Evolutionary conservation across 2,329 filamentous ascomycete species (phyloP), one percentile per base, ranked within the genome.

Genomic region (Arthroderma sp.): DNA sequence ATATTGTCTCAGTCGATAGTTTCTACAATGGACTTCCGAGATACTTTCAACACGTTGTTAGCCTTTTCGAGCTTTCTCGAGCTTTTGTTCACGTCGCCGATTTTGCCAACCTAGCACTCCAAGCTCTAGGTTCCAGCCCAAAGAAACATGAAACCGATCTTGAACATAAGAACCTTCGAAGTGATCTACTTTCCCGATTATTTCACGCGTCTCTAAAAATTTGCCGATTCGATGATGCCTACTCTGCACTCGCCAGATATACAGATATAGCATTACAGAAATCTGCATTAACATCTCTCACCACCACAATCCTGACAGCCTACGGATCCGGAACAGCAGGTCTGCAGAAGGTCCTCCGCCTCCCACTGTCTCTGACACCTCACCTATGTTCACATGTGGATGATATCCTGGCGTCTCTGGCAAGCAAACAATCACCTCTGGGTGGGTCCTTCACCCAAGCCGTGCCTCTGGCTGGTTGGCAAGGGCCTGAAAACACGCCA

Each of bases 11-110:
- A 63, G 85, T 84, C 11, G 76, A 77, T 56, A 75, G 69, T 55
- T 84, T 86, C 66, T 79, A 90, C 66, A 81, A 82, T 57, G 93
- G 91, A 1, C 78, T 91, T 41, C 81, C 88, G 4, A 84, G 81
- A 61, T 98, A 96, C 73, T 94, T 94, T 70, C 83, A 85, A 43
- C 93, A 98, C 69, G 81, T 97, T 54, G 81, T 91, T 11, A 79
- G 82, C 19, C 78, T 98, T 1, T 97, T 87, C 66, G 91, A 96
- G 68, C 81, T 81, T 63, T 80, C 82, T 44, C 86, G 85, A 63
- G 83, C 85, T 0, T 88, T 87, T 69, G 86, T 87, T 1, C 87
- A 86, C 65, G 88, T 94, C 41, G 81, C 89, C 4, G 88, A 95
- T 63, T 96, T 95, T 74, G 84, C 88, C 39, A 81, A 83, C 39